Evolutionary conservation across 768 basidiomycete species (phyloP).

Genomic region (Tylopilus balloui): DNA sequence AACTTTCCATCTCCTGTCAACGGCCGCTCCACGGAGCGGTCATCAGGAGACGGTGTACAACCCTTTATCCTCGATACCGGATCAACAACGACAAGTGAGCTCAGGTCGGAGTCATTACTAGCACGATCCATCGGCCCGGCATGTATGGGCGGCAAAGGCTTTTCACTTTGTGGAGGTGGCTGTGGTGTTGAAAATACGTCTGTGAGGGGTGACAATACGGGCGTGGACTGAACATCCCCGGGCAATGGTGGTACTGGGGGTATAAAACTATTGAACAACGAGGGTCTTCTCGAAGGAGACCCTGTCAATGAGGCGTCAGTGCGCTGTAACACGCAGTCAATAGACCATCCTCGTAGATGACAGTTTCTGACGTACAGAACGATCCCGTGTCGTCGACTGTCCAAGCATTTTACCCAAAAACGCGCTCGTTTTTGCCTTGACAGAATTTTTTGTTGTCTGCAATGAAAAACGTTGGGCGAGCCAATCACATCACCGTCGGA

Average conservation of each 20-base stretch:
- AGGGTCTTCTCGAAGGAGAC: constrained; percentile 24
- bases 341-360: constrained; percentile 5
- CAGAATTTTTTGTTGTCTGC: constrained; percentile 50
- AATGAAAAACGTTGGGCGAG: neutral
- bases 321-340: constrained; percentile 40
- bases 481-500: neutral
- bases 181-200: constrained; percentile 47
- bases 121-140: constrained; percentile 31
- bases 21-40: constrained; percentile 26
- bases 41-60: constrained; percentile 30
- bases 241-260: constrained; percentile 49
- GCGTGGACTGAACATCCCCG: constrained; percentile 35
- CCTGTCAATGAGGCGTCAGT: constrained; percentile 43
- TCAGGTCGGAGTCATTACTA: constrained; percentile 46
- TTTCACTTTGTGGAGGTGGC: constrained; percentile 38
- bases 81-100: constrained; percentile 56
- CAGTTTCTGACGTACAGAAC: constrained; percentile 47
- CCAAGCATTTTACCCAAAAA: constrained; percentile 79
- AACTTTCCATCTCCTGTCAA: constrained; percentile 26
- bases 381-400: constrained; percentile 58
- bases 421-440: constrained; percentile 75
- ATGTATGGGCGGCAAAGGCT: constrained; percentile 63
- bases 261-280: constrained; percentile 36
- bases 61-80: constrained; percentile 38
- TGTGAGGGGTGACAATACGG: constrained; percentile 41